phyloP scores from a whole-genome alignment of 768 basidiomycete species.

The Kwoniella bestiolae region DNA sequence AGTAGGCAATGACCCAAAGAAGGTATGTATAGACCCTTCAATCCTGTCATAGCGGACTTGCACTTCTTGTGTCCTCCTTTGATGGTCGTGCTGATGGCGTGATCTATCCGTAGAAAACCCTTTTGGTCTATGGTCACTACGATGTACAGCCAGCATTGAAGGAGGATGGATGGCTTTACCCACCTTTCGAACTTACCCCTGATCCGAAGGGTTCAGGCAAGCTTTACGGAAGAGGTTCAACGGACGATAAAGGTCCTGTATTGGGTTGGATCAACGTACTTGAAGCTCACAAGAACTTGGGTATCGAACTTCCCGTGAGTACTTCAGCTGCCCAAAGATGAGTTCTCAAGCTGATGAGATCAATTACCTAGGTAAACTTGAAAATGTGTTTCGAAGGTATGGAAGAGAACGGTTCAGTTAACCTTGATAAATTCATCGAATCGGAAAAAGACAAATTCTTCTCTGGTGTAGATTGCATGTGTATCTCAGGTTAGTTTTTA shows the following conservation, averaged over 20 bases:
- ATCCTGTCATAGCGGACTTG: background rate
- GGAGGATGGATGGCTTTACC: conserved; percentile 83
- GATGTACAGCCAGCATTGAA: conserved; percentile 79
- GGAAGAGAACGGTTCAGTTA: conserved; percentile 93
- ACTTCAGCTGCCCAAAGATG: background rate
- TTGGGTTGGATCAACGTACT: conserved; percentile 88
- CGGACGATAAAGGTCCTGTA: conserved; percentile 90
- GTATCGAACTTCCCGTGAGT: conserved; percentile 70
- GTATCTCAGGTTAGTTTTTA: conserved; percentile 64
- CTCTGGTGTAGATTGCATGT: conserved; percentile 85
- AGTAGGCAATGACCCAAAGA: conserved; percentile 79
- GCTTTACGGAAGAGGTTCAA: conserved; percentile 82
- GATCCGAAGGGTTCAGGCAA: conserved; percentile 63
- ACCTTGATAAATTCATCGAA: conserved; percentile 82
- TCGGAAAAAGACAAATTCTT: conserved; percentile 79
- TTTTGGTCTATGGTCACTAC: conserved; percentile 91
- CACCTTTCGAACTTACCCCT: conserved; percentile 75
- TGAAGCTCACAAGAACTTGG: conserved; percentile 73
- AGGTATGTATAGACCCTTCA: conserved; percentile 58
- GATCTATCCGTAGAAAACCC: conserved; percentile 67
- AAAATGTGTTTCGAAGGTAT: conserved; percentile 92
- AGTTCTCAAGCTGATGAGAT: background rate
- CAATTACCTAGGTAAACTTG: conserved; percentile 66
- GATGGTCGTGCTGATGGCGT: conserved; percentile 24
- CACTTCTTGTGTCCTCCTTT: conserved; percentile 19